Evolutionary conservation across 345 rosid genomes (phyloP).

Genomic region (Acer yangbiense): DNA sequence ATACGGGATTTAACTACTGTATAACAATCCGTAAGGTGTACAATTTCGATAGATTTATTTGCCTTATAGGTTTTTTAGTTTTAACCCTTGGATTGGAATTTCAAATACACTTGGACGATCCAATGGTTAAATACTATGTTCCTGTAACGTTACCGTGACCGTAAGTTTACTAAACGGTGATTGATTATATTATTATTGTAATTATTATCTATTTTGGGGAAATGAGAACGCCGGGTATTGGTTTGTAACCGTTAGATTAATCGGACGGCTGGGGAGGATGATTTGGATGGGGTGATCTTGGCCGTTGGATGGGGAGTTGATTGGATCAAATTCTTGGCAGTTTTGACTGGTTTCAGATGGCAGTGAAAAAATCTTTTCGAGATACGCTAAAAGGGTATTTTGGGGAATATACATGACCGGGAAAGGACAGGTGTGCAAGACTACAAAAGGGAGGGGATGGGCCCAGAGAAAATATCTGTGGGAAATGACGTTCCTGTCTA

Average conservation of each 20-base stretch:
- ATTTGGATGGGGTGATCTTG: constrained; percentile 1
- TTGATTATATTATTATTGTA: too few species aligned
- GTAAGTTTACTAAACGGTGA: too few species aligned
- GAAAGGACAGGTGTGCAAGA: constrained; percentile 11
- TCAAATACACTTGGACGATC: too few species aligned
- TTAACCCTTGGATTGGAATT: too few species aligned
- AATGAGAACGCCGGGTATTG: not conserved
- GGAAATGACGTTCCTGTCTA: constrained; percentile 12
- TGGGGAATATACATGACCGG: not conserved
- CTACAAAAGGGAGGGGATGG: not conserved
- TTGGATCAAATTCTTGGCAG: not conserved
- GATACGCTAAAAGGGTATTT: constrained; percentile 11
- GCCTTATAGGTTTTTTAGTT: too few species aligned
- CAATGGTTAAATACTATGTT: too few species aligned
- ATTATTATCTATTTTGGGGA: constrained; percentile 15
- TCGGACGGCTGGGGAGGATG: constrained; percentile 33
- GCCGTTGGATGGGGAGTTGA: constrained; percentile 32
- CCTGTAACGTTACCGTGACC: too few species aligned
- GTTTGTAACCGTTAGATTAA: not conserved
- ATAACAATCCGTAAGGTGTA: too few species aligned
- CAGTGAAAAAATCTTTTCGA: constrained; percentile 22
- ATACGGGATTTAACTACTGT: too few species aligned
- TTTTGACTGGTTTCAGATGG: constrained; percentile 8
- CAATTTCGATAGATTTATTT: too few species aligned
- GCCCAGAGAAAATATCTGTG: not conserved